Evolutionary conservation across 805 yeast species (phyloP).

Genomic region (Cyberlindnera lachancei): DNA sequence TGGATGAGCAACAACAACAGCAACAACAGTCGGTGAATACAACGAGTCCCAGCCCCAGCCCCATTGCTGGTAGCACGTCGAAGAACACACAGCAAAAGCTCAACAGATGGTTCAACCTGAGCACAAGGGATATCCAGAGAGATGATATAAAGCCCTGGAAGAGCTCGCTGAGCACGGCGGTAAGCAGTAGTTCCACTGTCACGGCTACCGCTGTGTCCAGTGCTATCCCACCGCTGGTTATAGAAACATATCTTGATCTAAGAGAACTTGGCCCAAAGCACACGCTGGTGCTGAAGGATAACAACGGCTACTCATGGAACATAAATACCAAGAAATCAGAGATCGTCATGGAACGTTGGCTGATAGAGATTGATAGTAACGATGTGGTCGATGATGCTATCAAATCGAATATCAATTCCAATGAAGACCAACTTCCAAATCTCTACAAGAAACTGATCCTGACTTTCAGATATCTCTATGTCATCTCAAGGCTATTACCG

Average conservation of each 20-base stretch:
- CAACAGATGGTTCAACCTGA: slow-evolving; percentile 60
- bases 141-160: slow-evolving; percentile 67
- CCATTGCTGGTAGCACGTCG: too few species aligned
- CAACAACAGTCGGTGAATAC: not conserved
- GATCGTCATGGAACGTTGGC: slow-evolving; percentile 93
- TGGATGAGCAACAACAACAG: not conserved
- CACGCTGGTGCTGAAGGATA: slow-evolving; percentile 51
- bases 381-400: slow-evolving; percentile 24
- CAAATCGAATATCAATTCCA: too few species aligned
- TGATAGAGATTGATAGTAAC: slow-evolving; percentile 62
- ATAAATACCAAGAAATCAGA: slow-evolving; percentile 66
- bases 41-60: not conserved
- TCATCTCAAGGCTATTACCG: slow-evolving; percentile 64
- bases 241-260: slow-evolving; percentile 76
- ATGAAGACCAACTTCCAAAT: slow-evolving; percentile 48
- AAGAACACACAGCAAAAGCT: slow-evolving; percentile 21
- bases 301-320: slow-evolving; percentile 43
- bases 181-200: too few species aligned
- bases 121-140: slow-evolving; percentile 31
- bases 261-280: slow-evolving; percentile 49
- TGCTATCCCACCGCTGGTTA: slow-evolving; percentile 67
- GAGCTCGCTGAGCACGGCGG: too few species aligned
- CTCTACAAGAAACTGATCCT: slow-evolving; percentile 71
- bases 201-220: slow-evolving; percentile 52
- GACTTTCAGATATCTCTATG: slow-evolving; percentile 65